Base-by-base conservation (phyloP, 495 filamentous ascomycete species). In the Xylaria nigripes region DNA sequence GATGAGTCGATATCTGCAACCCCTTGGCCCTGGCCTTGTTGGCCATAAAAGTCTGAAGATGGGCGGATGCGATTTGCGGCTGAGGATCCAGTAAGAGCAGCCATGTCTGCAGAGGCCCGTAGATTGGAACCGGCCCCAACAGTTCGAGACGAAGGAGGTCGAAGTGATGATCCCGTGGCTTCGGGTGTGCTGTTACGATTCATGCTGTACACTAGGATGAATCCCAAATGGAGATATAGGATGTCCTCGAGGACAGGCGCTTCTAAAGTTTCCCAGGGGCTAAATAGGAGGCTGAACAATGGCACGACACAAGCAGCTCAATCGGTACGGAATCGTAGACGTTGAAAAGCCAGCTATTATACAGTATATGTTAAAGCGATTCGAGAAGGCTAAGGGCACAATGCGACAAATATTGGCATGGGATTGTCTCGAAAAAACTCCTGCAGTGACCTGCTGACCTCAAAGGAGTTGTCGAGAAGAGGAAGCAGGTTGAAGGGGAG, bases 111-210 rank as follows among this genome's bases (percentile, higher is more conserved):
- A 51, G 93, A 98, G 25, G 93, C 91, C 62, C 93, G 89, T 51
- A 97, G 81, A 68, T 89, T 85, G 69, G 95, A 91, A 46, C 86
- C 86, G 47, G 86, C 76, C 47, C 82, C 86, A 55, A 91, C 79
- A 27, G 86, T 83, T 41, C 89, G 86, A 59, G 89, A 86, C 4
- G 87, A 84, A 10, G 90, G 89, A n/a, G 93, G 93, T 51, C 92
- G 88, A 62, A 96, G 83, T 44, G 86, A 86, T 36, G 93, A 94
- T 59, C 86, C 81, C 57, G 80, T 78, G 32, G 88, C 88, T 72
- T 96, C 94, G 27, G 93, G 93, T 44, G 92, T 98, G 79, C 91
- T 96, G 72, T 97, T 96, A 64, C 93, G 87, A 72, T 98, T 96
- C 60, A 88, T 88, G 69, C 84, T 71, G 68, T 57, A 59, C 44